phyloP scores from a whole-genome alignment of 164 flowering plant genomes.

The Macadamia tetraphylla region DNA sequence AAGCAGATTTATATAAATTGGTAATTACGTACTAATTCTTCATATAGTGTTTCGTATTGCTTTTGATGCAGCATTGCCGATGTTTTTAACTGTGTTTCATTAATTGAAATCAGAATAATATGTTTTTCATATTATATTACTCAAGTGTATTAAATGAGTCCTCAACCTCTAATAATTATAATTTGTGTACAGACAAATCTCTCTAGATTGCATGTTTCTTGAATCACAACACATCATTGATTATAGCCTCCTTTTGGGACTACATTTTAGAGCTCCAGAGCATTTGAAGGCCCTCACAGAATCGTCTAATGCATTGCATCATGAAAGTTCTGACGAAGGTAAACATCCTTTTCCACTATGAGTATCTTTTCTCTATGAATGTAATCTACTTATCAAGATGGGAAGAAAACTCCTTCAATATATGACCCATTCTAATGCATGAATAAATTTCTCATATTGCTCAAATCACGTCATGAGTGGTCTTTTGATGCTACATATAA shows the following conservation, averaged over 20 bases:
- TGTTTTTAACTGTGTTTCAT: neutral
- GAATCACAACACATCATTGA: conserved; percentile 83
- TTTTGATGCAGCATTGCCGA: neutral
- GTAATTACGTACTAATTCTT: no score
- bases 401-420: no score
- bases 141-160: neutral
- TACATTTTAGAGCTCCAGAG: conserved; percentile 92
- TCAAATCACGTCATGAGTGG: no score
- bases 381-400: no score
- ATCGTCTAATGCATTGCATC: conserved; percentile 26
- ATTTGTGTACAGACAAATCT: conserved; percentile 57
- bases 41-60: neutral
- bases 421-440: neutral
- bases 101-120: neutral
- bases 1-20: neutral
- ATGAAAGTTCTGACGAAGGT: conserved; percentile 37
- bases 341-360: conserved; percentile 13
- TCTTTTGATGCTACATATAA: no score
- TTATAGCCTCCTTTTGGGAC: conserved; percentile 85
- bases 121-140: neutral
- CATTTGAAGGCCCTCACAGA: conserved; percentile 47
- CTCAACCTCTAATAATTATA: neutral
- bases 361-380: neutral
- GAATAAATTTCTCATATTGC: neutral
- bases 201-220: conserved; percentile 67